phyloP scores from a whole-genome alignment of 2,329 filamentous ascomycete species.

The Cladosporium sp. region DNA sequence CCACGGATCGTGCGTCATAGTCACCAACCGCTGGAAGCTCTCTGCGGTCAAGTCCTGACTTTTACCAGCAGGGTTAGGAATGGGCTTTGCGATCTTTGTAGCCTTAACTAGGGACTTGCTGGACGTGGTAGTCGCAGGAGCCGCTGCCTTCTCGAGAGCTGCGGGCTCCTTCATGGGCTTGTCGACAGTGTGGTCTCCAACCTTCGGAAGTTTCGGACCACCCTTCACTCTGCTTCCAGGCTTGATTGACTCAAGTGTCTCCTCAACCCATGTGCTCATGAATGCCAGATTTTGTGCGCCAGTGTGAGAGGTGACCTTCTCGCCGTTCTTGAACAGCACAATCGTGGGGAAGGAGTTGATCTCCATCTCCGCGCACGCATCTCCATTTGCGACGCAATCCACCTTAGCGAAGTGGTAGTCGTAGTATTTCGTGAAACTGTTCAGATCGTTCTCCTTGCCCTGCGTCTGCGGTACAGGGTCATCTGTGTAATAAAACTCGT shows the following conservation, averaged over 20 bases:
- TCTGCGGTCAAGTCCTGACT: slow-evolving; percentile 74
- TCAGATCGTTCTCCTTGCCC: slow-evolving; percentile 47
- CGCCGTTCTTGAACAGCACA: slow-evolving; percentile 71
- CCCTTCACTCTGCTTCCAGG: slow-evolving; percentile 71
- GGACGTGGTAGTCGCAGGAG: slow-evolving; percentile 26
- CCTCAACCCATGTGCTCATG: slow-evolving; percentile 67
- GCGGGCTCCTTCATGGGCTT: slow-evolving; percentile 27
- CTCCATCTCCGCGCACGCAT: slow-evolving; percentile 64
- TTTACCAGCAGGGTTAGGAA: slow-evolving; percentile 67
- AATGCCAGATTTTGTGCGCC: slow-evolving; percentile 62
- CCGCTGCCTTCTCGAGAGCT: slow-evolving; percentile 15
- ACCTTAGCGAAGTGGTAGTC: slow-evolving; percentile 81
- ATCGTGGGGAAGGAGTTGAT: slow-evolving; percentile 71
- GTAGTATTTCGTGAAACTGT: slow-evolving; percentile 75
- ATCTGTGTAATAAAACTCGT: slow-evolving; percentile 93
- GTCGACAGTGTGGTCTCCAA: slow-evolving; percentile 54
- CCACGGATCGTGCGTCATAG: slow-evolving; percentile 84
- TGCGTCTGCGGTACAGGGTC: slow-evolving; percentile 55
- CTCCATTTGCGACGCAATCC: slow-evolving; percentile 78
- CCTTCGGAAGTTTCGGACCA: slow-evolving; percentile 62
- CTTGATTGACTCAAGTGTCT: slow-evolving; percentile 66
- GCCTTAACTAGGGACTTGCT: slow-evolving; percentile 44
- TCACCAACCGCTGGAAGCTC: slow-evolving; percentile 78
- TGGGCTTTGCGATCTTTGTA: slow-evolving; percentile 41
- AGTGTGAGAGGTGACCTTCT: slow-evolving; percentile 55